Evolutionary conservation across 164 flowering plant genomes (phyloP).

Genomic region (Macadamia tetraphylla): DNA sequence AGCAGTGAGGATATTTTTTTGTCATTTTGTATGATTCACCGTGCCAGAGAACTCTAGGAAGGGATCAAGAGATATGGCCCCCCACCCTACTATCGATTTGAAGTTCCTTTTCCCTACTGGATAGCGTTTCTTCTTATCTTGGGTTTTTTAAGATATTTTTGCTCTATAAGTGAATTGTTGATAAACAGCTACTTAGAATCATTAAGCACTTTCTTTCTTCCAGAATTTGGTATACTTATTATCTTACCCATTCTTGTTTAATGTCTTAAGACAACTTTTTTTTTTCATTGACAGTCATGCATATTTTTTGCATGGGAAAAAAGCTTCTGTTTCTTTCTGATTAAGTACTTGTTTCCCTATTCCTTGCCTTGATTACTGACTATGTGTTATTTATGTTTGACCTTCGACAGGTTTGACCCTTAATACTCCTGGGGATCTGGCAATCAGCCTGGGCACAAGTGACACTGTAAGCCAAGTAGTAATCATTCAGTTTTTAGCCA

Average conservation of each 20-base stretch:
- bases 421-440: conserved; percentile 81
- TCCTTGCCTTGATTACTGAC: not conserved
- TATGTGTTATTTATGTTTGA: not conserved
- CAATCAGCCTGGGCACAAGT: conserved; percentile 95
- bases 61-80: too few species aligned
- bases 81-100: too few species aligned
- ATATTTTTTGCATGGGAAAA: too few species aligned
- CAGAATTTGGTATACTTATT: not conserved
- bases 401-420: conserved; percentile 75
- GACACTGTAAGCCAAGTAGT: conserved; percentile 63
- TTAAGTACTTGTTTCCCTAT: not conserved
- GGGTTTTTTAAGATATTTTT: too few species aligned
- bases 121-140: too few species aligned
- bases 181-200: not conserved
- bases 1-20: too few species aligned
- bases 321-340: too few species aligned
- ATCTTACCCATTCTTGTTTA: not conserved
- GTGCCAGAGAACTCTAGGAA: too few species aligned
- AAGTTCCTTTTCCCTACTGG: too few species aligned
- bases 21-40: too few species aligned
- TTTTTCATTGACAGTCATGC: too few species aligned
- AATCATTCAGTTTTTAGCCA: not conserved
- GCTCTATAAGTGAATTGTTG: too few species aligned
- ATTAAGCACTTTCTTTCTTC: not conserved
- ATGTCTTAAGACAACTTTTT: not conserved